Evolutionary conservation across 78 protist genomes (phyloP).

Genomic region (Tieghemostelium lacteum): DNA sequence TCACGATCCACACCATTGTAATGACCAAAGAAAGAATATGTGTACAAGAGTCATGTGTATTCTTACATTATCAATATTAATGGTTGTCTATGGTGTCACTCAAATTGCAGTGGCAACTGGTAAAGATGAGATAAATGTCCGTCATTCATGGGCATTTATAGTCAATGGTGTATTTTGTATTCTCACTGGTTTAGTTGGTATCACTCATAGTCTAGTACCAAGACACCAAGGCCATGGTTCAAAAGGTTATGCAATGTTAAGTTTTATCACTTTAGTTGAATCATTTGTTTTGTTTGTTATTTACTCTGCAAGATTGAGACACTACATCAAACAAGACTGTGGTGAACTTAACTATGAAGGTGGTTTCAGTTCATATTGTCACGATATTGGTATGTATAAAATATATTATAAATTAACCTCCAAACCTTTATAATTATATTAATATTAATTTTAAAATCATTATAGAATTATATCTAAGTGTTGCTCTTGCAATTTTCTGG

Average conservation of each 20-base stretch:
- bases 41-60: no score
- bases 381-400: no score
- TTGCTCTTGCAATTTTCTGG: slow-evolving; percentile 46
- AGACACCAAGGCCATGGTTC: no score
- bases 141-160: slow-evolving; percentile 60
- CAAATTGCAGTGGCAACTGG: slow-evolving; percentile 45
- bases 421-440: no score
- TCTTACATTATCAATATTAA: neutral
- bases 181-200: slow-evolving; percentile 48
- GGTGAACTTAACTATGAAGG: slow-evolving; percentile 2
- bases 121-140: neutral
- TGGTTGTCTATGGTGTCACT: slow-evolving; percentile 21
- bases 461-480: slow-evolving; percentile 11
- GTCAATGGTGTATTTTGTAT: slow-evolving; percentile 60
- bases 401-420: no score
- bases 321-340: slow-evolving; percentile 31
- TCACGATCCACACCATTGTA: no score
- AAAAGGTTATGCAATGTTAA: neutral
- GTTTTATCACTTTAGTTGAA: slow-evolving; percentile 1
- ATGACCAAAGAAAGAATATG: no score
- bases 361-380: slow-evolving; percentile 6
- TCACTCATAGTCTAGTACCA: neutral
- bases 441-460: no score
- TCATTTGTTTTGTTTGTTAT: slow-evolving; percentile 27
- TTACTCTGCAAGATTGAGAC: slow-evolving; percentile 26